Evolutionary conservation across 2,329 filamentous ascomycete species (phyloP), one percentile per base, ranked within the genome.

Genomic region (Penicillium capsulatum): DNA sequence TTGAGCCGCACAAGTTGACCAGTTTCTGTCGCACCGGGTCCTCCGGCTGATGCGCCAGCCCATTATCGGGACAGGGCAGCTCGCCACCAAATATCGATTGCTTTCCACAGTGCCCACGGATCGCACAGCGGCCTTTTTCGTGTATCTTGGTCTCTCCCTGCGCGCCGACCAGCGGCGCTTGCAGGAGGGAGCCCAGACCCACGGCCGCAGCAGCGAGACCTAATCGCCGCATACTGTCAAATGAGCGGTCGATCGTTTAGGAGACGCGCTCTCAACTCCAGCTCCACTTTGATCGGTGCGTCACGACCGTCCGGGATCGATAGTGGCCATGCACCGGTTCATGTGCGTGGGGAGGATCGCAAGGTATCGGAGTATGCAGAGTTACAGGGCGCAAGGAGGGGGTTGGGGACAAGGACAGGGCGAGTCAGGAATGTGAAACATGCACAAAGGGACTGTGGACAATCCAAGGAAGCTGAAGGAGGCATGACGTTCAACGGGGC

Each of bases 41-140:
- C 15, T 84, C 79, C 2, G 91, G 91, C 22, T 84, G 76, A 48
- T 81, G 73, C 24, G 92, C 92, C 24, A 83, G 71, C 3, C 76
- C 89, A 62, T 98, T 98, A 68, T 98, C 91, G 10, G 90, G 81
- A 61, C 92, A 98, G 3, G 92, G 92, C 45, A 97, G 74, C 53
- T 94, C 80, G 42, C 87, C 84, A 40, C 89, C 87, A 58, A 97
- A 97, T 63, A 92, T 84, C 48, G 84, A 83, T 67, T 91, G 83
- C 65, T 89, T 90, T 33, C 92, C 92, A 62, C 92, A 98, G 48
- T 94, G 84, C 6, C 89, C 89, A 34, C 91, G 80, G 47, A 97
- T 87, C 1, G 91, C 88, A 66, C 91, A 97, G 50, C 91, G 79
- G 28, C 91, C 91, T 34, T 83, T 73, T 66, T 96, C 90, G 55